Base-by-base conservation (phyloP, 306 rosid species). In the Sindora glabra region DNA sequence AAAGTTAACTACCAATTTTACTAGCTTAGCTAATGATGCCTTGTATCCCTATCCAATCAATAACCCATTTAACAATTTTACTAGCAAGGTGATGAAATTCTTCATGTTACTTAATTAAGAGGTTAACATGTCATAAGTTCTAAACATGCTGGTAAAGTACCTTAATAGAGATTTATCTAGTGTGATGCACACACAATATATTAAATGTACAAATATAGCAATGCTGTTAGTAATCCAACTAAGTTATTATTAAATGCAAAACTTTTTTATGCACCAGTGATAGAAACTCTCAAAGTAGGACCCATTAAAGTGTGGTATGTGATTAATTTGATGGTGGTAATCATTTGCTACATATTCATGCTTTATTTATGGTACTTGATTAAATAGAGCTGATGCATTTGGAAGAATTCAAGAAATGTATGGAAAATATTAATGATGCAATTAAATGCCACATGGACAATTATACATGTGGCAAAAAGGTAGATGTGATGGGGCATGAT, bases 331-430 rank as follows among this genome's bases (percentile, higher is more conserved):
- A 89, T 26, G 87, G 62, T 41, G 97, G 86, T 39, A 89, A 89
- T 67, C 97, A 89, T 49, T 95, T 95, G 5, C 48, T 86, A n/a
- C 97, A 89, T 71, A 77, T 89, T 63, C 97, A 89, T 57, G 97
- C 84, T 4, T 62, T 89, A 66, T 69, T 89, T 15, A 72, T 66
- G 56, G 92, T 71, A 38, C 25, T 92, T 64, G 88, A 88, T 33
- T 94, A 92, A 53, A 83, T 57, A 22, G 70, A 72, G 77, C 36
- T 92, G 49, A 82, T 83, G 51, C 51, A 76, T 2, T 6, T 1
- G 3, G 86, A 79, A 0, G 74, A 76, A 5, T 92, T 92, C 5
- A 83, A 62, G 59, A 59, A 16, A 0, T 92, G 96, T 36, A 92
- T 92, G 98, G 66, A 8, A 2, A 78, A 76, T 48, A 2, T 6